phyloP scores from a whole-genome alignment of 768 basidiomycete species.

The Mycena vitilis region DNA sequence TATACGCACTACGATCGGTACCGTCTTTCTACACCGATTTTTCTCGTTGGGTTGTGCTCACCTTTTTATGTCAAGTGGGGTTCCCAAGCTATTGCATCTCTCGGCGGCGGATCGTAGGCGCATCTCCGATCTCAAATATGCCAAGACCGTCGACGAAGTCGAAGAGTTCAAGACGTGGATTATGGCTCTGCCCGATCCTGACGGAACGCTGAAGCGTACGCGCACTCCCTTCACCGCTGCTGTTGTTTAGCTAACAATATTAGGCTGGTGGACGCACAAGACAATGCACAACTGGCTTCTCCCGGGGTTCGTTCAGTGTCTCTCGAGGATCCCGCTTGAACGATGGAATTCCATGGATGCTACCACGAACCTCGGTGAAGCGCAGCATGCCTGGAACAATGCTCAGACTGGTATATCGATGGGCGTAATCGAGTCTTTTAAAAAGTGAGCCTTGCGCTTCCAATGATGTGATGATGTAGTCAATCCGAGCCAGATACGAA shows the following conservation, averaged over 20 bases:
- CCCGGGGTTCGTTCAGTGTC: slow-evolving; percentile 16
- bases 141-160: slow-evolving; percentile 12
- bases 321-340: slow-evolving; percentile 22
- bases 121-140: slow-evolving; percentile 20
- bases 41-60: background rate
- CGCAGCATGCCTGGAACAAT: slow-evolving; percentile 25
- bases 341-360: slow-evolving; percentile 24
- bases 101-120: background rate
- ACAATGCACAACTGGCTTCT: slow-evolving; percentile 26
- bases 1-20: too few species aligned
- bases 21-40: too few species aligned
- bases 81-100: slow-evolving; percentile 13
- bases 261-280: slow-evolving; percentile 31
- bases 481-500: slow-evolving; percentile 19
- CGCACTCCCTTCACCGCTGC: background rate
- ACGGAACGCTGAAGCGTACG: slow-evolving; percentile 15
- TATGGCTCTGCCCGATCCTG: slow-evolving; percentile 2
- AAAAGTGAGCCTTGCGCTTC: slow-evolving; percentile 10
- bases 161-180: slow-evolving; percentile 24
- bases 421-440: slow-evolving; percentile 25
- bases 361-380: slow-evolving; percentile 24
- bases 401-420: slow-evolving; percentile 21
- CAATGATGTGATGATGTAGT: background rate
- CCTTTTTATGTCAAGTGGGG: slow-evolving; percentile 7
- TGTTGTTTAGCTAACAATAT: background rate